Evolutionary conservation across 2,329 filamentous ascomycete species (phyloP).

Genomic region (Chaetomium sp.): DNA sequence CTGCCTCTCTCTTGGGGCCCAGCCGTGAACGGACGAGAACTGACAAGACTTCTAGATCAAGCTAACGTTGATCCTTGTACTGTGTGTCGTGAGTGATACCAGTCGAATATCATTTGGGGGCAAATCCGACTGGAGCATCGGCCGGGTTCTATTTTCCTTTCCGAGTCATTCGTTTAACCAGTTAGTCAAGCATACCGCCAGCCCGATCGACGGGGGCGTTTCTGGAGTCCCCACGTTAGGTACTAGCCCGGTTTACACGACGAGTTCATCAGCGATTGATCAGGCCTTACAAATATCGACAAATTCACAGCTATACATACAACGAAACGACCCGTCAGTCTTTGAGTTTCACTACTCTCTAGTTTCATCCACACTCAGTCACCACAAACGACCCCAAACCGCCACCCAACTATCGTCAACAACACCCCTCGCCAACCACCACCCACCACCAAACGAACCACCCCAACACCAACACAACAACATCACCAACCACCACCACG

Average conservation of each 20-base stretch:
- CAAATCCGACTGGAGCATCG: background rate
- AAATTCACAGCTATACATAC: slow-evolving; percentile 1
- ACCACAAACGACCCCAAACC: too few species aligned
- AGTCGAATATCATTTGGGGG: background rate
- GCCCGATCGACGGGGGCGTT: background rate
- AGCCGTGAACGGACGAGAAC: background rate
- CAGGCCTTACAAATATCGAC: slow-evolving; percentile 18
- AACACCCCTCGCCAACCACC: background rate
- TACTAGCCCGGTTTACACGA: background rate
- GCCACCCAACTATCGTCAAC: background rate
- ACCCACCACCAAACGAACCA: background rate
- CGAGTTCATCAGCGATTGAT: slow-evolving; percentile 9
- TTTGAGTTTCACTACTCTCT: background rate
- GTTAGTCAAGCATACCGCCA: background rate
- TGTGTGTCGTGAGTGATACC: background rate
- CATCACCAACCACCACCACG: background rate
- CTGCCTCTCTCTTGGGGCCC: background rate
- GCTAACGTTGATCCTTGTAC: background rate
- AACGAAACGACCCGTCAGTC: background rate
- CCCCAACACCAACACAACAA: background rate
- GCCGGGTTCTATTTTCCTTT: slow-evolving; percentile 7
- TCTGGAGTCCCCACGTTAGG: background rate
- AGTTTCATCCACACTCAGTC: background rate
- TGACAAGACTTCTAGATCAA: background rate
- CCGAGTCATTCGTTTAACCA: slow-evolving; percentile 2